Conservation (phyloP, 2,329 filamentous ascomycete species). For the Cytospora chrysosperma region DNA sequence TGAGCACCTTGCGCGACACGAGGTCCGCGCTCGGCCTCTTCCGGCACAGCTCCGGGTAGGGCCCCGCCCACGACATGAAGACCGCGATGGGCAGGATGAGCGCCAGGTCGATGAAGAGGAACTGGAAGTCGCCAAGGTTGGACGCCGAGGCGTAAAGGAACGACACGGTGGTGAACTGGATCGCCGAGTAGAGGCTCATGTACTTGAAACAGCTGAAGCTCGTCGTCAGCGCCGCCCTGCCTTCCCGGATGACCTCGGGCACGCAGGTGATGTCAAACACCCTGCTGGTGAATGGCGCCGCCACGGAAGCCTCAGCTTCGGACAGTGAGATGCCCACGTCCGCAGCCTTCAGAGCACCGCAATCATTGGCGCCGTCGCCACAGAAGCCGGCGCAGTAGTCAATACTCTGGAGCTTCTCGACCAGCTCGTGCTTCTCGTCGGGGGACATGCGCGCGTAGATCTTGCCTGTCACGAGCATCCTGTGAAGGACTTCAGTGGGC, state of each 20-base stretch:
- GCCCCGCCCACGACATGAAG: conserved; percentile 97
- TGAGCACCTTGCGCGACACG: conserved; percentile 88
- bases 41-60: conserved; percentile 70
- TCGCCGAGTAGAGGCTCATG: conserved; percentile 99
- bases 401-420: conserved; percentile 94
- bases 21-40: conserved; percentile 91
- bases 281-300: conserved; percentile 94
- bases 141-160: conserved; percentile 93
- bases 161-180: conserved; percentile 96
- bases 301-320: conserved; percentile 95
- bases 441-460: conserved; percentile 98
- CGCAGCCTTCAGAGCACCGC: conserved; percentile 91
- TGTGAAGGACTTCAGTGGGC: conserved; percentile 71
- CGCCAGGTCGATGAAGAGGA: conserved; percentile 89
- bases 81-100: conserved; percentile 95
- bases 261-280: conserved; percentile 97
- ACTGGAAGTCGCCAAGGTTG: conserved; percentile 97
- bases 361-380: conserved; percentile 96
- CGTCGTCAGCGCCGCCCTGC: conserved; percentile 90
- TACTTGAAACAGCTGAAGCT: conserved; percentile 99
- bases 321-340: conserved; percentile 97
- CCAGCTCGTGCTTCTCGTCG: conserved; percentile 95
- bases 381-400: conserved; percentile 96
- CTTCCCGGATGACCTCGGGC: conserved; percentile 89
- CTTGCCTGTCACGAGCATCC: conserved; percentile 86